Percentiles rank a stretch among this genome's conserved stretches.
Conservation (phyloP, 441 rosid genomes). For the Erysimum cheiri region DNA sequence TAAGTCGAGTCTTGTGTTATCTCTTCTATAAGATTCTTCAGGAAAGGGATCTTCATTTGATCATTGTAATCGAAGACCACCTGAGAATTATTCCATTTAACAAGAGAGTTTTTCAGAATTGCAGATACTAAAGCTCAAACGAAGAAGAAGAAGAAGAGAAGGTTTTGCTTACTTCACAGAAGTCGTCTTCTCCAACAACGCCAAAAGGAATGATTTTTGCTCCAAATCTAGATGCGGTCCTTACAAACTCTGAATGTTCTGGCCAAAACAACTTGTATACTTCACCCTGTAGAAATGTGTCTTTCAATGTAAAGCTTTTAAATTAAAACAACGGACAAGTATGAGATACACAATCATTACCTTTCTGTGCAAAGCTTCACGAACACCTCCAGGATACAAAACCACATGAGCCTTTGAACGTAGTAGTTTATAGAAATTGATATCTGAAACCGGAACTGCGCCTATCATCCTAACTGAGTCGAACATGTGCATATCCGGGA, state of each 20-base stretch:
- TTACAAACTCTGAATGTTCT: constrained; percentile 78
- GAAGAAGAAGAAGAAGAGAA: background rate
- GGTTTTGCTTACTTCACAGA: constrained; percentile 35
- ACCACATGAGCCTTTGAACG: constrained; percentile 66
- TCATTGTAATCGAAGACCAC: constrained; percentile 76
- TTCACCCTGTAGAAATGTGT: constrained; percentile 67
- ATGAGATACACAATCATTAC: constrained; percentile 39
- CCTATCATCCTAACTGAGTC: constrained; percentile 60
- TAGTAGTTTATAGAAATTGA: constrained; percentile 58
- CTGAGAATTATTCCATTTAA: constrained; percentile 45
- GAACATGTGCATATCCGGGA: constrained; percentile 42
- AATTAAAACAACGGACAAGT: background rate
- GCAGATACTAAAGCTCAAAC: constrained; percentile 24
- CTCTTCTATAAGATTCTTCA: constrained; percentile 49
- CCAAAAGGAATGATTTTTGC: constrained; percentile 90
- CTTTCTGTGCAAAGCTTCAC: constrained; percentile 80
- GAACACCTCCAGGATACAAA: constrained; percentile 74
- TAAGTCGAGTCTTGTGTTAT: constrained; percentile 42
- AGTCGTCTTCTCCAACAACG: constrained; percentile 87
- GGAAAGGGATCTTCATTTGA: constrained; percentile 71
- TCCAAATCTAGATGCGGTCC: constrained; percentile 83
- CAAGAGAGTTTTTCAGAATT: background rate
- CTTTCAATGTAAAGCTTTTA: background rate
- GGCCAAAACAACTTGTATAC: constrained; percentile 88
- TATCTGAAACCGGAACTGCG: constrained; percentile 63